Conservation (phyloP, 495 filamentous ascomycete species). For the Penicillium coprophilum region DNA sequence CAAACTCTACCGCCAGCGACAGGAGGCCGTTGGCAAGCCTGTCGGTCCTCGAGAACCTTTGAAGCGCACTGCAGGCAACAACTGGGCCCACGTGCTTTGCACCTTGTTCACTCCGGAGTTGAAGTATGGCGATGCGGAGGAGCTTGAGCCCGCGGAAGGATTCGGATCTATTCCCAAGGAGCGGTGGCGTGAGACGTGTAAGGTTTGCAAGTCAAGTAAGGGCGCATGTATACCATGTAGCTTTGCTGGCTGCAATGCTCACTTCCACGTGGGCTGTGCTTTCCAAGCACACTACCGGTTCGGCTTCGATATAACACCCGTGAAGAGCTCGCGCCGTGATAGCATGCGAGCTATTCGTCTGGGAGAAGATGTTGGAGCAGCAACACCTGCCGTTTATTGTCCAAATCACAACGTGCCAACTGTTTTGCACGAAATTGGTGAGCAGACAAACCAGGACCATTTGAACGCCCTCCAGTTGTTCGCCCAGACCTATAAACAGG, state of each 20-base stretch:
- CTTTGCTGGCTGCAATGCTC: conserved; percentile 64
- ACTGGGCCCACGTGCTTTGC: conserved; percentile 97
- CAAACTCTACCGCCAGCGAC: conserved; percentile 76
- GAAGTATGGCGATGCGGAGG: conserved; percentile 80
- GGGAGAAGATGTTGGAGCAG: conserved; percentile 70
- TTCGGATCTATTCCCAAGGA: conserved; percentile 72
- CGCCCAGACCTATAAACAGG: conserved; percentile 87
- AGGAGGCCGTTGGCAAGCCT: conserved; percentile 78
- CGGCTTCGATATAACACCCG: conserved; percentile 86
- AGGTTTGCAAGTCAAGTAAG: conserved; percentile 66
- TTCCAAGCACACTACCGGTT: conserved; percentile 77
- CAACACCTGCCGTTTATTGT: conserved; percentile 83
- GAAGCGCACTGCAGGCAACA: conserved; percentile 90
- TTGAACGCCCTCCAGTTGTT: conserved; percentile 82
- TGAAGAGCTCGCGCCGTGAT: conserved; percentile 83
- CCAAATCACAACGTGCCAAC: conserved; percentile 76
- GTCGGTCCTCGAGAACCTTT: conserved; percentile 83
- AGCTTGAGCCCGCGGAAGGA: conserved; percentile 81
- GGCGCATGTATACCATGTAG: conserved; percentile 84
- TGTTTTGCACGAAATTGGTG: conserved; percentile 72
- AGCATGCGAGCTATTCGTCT: conserved; percentile 70
- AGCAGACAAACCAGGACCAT: conserved; percentile 57
- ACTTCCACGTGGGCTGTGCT: conserved; percentile 88
- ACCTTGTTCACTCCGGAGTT: conserved; percentile 89
- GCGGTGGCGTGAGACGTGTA: conserved; percentile 73